Conservation (phyloP, 352 stramenopile species). For the Globisporangium nodosum region DNA sequence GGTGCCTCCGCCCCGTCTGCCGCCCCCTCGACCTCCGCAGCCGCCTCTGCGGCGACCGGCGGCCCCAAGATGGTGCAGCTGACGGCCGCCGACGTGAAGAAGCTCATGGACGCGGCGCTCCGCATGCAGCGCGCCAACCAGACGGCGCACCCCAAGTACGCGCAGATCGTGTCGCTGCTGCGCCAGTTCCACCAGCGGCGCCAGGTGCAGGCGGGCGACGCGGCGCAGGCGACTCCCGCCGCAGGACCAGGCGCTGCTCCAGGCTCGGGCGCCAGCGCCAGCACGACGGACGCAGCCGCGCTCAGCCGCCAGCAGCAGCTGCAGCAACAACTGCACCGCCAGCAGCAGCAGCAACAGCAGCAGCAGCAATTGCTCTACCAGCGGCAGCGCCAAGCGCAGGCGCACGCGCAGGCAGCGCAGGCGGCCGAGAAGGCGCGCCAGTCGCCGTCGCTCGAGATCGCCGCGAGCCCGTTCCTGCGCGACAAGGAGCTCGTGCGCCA, state of each 20-base stretch:
- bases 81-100: constrained; percentile 64
- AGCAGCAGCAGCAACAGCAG: constrained; percentile 25
- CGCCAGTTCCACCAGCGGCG: constrained; percentile 65
- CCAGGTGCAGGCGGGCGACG: constrained; percentile 2
- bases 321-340: constrained; percentile 10
- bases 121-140: constrained; percentile 76
- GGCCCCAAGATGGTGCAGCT: constrained; percentile 23
- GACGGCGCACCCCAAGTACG: constrained; percentile 78
- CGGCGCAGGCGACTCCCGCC: not conserved
- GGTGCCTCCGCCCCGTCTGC: no score
- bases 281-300: not conserved
- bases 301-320: constrained; percentile 13
- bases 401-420: constrained; percentile 14
- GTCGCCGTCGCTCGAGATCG: constrained; percentile 31
- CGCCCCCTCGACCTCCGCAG: no score
- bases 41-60: no score
- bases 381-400: constrained; percentile 25
- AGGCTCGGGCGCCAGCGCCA: not conserved
- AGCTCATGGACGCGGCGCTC: constrained; percentile 80
- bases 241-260: not conserved
- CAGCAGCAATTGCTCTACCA: constrained; percentile 24
- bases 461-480: constrained; percentile 58
- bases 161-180: constrained; percentile 75
- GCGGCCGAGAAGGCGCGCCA: not conserved
- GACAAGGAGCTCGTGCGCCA: constrained; percentile 38